These are phyloP conservation scores for Sporothrix variecibatus DNA, from an alignment of 2,329 filamentous ascomycete genomes.

Conservation along the genomic window DNA sequence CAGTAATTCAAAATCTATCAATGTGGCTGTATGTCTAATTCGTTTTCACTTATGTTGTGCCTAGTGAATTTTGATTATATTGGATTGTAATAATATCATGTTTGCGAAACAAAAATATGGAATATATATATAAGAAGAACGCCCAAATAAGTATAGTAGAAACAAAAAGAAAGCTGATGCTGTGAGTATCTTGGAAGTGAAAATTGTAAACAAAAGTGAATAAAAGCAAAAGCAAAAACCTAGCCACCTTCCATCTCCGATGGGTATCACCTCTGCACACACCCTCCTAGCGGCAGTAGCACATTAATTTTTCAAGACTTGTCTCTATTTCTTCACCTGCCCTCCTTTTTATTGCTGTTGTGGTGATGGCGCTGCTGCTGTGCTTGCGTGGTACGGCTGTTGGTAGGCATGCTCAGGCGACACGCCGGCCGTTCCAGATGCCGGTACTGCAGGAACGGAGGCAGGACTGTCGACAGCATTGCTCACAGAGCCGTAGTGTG, in stretches of 20 bases:
- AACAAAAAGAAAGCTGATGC: background rate
- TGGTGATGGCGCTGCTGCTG: background rate
- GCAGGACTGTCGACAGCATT: background rate
- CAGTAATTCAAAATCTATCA: background rate
- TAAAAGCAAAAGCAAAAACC: background rate
- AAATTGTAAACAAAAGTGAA: background rate
- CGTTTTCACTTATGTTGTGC: background rate
- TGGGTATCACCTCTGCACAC: background rate
- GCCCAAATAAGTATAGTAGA: background rate
- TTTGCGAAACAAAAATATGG: too few species aligned
- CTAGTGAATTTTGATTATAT: background rate
- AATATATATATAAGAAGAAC: background rate
- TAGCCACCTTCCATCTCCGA: background rate
- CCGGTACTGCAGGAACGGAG: background rate
- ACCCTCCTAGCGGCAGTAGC: background rate
- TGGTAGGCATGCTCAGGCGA: slow-evolving; percentile 6
- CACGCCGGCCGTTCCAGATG: background rate
- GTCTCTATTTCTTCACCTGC: background rate
- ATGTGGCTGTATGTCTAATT: background rate
- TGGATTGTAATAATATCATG: background rate
- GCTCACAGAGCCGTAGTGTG: background rate
- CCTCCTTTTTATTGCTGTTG: background rate
- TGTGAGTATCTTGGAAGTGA: background rate
- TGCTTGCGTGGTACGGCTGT: background rate
- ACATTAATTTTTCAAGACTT: background rate